phyloP scores from a whole-genome alignment of 805 yeast genomes.

The Candida suzukii region DNA sequence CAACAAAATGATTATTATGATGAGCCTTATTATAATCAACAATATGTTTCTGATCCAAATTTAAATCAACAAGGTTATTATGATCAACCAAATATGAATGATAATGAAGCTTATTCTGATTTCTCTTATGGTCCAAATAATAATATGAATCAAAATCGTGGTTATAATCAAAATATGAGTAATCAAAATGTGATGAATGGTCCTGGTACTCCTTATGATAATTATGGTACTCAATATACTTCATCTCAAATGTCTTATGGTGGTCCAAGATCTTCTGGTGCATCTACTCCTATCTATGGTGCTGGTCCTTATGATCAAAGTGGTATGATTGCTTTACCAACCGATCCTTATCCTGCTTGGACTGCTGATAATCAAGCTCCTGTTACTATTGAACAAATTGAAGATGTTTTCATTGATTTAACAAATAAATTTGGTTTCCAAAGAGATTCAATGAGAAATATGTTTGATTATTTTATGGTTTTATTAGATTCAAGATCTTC shows the following conservation, averaged over 20 bases:
- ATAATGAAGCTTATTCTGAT: slow-evolving; percentile 55
- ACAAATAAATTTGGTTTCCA: slow-evolving; percentile 84
- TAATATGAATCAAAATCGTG: too few relatives aligned
- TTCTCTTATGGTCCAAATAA: slow-evolving; percentile 43
- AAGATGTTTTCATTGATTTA: slow-evolving; percentile 78
- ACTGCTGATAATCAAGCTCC: slow-evolving; percentile 93
- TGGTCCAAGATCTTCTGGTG: slow-evolving; percentile 83
- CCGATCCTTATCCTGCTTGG: slow-evolving; percentile 99
- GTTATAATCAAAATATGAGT: slow-evolving; percentile 24
- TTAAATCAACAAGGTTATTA: slow-evolving; percentile 39
- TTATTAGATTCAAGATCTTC: slow-evolving; percentile 77
- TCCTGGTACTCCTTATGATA: slow-evolving; percentile 62
- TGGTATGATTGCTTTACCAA: slow-evolving; percentile 58
- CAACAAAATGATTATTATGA: slow-evolving; percentile 14
- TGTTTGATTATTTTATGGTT: slow-evolving; percentile 85
- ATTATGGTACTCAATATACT: slow-evolving; percentile 47
- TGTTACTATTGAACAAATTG: slow-evolving; percentile 75
- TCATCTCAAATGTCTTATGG: slow-evolving; percentile 87
- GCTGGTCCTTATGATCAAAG: slow-evolving; percentile 32
- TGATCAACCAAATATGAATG: slow-evolving; percentile 42
- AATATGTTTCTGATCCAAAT: slow-evolving; percentile 29
- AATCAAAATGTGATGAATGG: slow-evolving; percentile 45
- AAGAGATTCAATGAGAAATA: slow-evolving; percentile 88
- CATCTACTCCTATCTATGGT: slow-evolving; percentile 77
- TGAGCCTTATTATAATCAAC: slow-evolving; percentile 22